Base-by-base conservation (phyloP, 495 filamentous ascomycete genomes). In the Glutinoglossum americanum region DNA sequence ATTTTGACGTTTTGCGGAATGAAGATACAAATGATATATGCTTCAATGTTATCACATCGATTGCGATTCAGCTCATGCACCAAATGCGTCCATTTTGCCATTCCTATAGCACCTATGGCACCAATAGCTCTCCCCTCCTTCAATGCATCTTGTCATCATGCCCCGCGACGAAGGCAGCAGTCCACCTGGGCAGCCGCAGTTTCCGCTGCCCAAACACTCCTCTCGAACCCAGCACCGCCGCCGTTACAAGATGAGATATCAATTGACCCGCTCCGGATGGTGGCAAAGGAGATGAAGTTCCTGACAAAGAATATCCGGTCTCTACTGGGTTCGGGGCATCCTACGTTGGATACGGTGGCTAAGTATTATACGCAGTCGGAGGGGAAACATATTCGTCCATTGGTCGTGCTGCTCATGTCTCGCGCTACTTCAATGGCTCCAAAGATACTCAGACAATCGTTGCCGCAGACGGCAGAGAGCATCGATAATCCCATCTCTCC, bases 281-380 rank as follows among this genome's bases (percentile, higher is more conserved):
- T 96, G 23, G 89, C 84, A 54, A 94, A 93, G 70, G 89, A 96
- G 71, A 83, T 96, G 79, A 94, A 93, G 69, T 92, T 89, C 63
- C 70, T 94, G 66, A 93, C 80, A 19, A 85, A 85, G 55, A 93
- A 94, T 65, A 92, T 94, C 65, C 75, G 85, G 53, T 82, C 89
- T 65, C 74, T 96, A 28, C 72, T 96, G 23, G 89, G 89, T 5
- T 94, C 89, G 0, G 89, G 89, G 0, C 89, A 96, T 67, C 93
- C 90, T 5, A 84, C 87, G 21, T 75, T 98, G 44, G 93, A 98
- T 65, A 90, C 83, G 54, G 88, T 93, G 17, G 87, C 93, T 30
- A 98, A 97, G 67, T 97, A 98, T 74, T 98, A 98, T 66, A 94
- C 92, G n/a, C 82, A 85, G 62, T 84, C 84, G 55, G 89, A 96